Evolutionary conservation across 148 eudicot genomes (phyloP).

Genomic region (Rhododendron ferrugineum): DNA sequence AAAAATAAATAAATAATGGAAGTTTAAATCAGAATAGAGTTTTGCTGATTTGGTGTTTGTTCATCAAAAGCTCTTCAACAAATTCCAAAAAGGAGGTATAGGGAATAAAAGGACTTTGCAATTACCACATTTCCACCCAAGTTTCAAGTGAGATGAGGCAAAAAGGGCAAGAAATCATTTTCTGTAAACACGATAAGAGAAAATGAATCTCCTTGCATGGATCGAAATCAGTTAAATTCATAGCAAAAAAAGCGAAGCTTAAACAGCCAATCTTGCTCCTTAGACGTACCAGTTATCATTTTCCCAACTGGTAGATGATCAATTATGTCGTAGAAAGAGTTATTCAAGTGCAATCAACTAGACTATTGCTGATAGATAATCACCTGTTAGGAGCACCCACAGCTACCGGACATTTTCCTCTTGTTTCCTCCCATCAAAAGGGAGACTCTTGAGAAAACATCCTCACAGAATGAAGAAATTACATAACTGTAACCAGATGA

Average conservation of each 20-base stretch:
- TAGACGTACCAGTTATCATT: background rate
- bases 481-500: too few species aligned
- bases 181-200: too few species aligned
- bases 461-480: too few species aligned
- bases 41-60: too few species aligned
- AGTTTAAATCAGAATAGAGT: too few species aligned
- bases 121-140: background rate
- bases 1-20: too few species aligned
- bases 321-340: background rate
- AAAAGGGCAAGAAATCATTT: too few species aligned
- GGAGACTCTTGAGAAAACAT: too few species aligned
- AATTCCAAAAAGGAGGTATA: too few species aligned
- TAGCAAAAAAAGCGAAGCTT: background rate
- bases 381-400: background rate
- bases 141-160: background rate
- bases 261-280: background rate
- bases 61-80: too few species aligned
- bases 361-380: background rate
- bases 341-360: background rate
- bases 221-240: background rate
- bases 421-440: too few species aligned
- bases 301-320: background rate
- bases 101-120: background rate
- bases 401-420: too few species aligned
- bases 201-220: background rate